phyloP scores from a whole-genome alignment of 208 protist genomes.

The Leishmania tropica region DNA sequence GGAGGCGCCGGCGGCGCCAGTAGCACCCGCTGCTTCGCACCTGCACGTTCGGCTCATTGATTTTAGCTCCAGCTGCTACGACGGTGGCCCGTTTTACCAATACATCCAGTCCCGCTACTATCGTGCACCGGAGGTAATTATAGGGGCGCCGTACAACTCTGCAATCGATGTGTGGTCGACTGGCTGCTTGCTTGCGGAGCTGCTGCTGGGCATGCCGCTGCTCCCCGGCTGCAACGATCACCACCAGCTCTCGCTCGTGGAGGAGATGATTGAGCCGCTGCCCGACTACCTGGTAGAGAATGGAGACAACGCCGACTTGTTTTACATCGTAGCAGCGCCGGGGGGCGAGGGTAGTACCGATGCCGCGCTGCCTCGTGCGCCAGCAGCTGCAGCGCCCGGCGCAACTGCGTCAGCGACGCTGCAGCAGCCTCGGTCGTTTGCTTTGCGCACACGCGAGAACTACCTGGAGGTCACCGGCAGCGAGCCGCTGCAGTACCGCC shows the following conservation, averaged over 20 bases:
- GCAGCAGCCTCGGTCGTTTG: slow-evolving; percentile 1
- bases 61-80: slow-evolving; percentile 96
- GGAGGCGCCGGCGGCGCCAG: background rate
- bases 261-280: slow-evolving; percentile 91
- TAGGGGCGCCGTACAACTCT: slow-evolving; percentile 88
- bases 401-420: background rate
- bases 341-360: background rate
- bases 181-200: slow-evolving; percentile 96
- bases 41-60: slow-evolving; percentile 97
- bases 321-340: slow-evolving; percentile 35
- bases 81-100: slow-evolving; percentile 75
- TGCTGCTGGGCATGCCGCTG: slow-evolving; percentile 94
- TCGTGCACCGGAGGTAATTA: slow-evolving; percentile 96
- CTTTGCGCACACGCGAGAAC: slow-evolving; percentile 24
- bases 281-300: slow-evolving; percentile 66
- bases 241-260: slow-evolving; percentile 95
- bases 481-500: slow-evolving; percentile 52
- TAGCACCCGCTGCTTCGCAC: slow-evolving; percentile 14
- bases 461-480: slow-evolving; percentile 22
- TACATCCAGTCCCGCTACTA: slow-evolving; percentile 97
- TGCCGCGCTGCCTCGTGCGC: background rate
- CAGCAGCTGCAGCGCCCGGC: background rate
- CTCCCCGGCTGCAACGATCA: slow-evolving; percentile 93
- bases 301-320: slow-evolving; percentile 43
- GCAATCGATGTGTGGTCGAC: slow-evolving; percentile 98